These are phyloP conservation scores for Amanita polypyramis DNA, from an alignment of 768 basidiomycete genomes.

Conservation along the genomic window DNA sequence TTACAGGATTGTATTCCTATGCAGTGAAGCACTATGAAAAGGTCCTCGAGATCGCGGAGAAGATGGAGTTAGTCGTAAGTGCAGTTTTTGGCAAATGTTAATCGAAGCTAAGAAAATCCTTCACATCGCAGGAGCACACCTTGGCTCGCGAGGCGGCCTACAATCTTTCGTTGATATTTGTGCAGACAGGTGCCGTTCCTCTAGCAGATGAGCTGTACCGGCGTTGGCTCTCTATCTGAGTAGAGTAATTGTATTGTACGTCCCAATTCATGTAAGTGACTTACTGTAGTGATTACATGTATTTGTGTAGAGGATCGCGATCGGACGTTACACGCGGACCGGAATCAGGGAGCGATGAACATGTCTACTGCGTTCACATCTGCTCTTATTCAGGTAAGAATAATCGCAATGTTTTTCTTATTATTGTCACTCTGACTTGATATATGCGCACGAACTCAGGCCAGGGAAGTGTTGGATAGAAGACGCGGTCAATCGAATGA, in stretches of 20 bases:
- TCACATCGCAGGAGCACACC: conserved; percentile 26
- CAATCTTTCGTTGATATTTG: conserved; percentile 78
- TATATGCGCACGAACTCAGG: neutral
- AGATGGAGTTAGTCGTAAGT: conserved; percentile 9
- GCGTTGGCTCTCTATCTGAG: conserved; percentile 73
- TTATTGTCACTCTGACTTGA: neutral
- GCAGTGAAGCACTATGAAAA: conserved; percentile 80
- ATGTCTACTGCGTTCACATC: neutral
- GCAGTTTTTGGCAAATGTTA: neutral
- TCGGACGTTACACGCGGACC: too few species aligned
- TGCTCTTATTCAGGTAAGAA: neutral
- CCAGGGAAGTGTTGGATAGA: neutral
- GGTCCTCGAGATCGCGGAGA: conserved; percentile 55
- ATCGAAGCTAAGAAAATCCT: conserved; percentile 2
- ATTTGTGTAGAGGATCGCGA: neutral
- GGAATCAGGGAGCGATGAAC: too few species aligned
- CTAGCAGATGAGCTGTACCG: conserved; percentile 63
- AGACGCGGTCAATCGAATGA: conserved; percentile 16
- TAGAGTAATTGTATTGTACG: too few species aligned
- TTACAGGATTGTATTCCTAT: conserved; percentile 64
- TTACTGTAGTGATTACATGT: neutral
- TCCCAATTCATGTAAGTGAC: too few species aligned
- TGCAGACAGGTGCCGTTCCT: conserved; percentile 63
- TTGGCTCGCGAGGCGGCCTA: conserved; percentile 76
- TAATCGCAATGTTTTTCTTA: too few species aligned